Evolutionary conservation across 2,329 filamentous ascomycete genomes (phyloP).

Genomic region (Cladosporium sphaerospermum): DNA sequence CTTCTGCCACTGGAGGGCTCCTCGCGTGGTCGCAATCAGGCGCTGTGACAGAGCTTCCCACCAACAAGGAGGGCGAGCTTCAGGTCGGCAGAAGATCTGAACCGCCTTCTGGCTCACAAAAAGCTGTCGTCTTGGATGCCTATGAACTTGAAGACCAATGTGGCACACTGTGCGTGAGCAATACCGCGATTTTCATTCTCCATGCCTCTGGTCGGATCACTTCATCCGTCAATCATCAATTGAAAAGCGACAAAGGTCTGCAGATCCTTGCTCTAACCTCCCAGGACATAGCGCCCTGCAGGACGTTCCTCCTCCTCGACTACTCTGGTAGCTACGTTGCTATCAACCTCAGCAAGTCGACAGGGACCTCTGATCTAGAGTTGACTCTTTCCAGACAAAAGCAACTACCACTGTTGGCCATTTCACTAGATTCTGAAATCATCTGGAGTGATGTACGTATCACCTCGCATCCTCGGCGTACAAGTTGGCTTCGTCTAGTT

Average conservation of each 20-base stretch:
- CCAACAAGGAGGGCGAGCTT: neutral
- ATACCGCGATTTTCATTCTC: neutral
- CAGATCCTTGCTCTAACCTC: neutral
- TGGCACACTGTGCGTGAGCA: neutral
- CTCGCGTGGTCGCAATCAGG: neutral
- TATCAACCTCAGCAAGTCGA: neutral
- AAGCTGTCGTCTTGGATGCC: neutral
- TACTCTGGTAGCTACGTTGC: neutral
- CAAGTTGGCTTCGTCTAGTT: constrained; percentile 7
- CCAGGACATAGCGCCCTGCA: neutral
- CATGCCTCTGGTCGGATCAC: neutral
- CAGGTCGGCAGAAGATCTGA: neutral
- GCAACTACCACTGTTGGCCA: neutral
- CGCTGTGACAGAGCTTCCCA: neutral
- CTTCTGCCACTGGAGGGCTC: neutral
- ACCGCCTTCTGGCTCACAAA: neutral
- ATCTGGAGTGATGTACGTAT: neutral
- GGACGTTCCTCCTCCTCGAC: neutral
- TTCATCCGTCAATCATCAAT: neutral
- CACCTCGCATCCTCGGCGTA: constrained; percentile 7
- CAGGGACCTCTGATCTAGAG: neutral
- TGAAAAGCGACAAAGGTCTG: neutral
- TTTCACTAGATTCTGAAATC: neutral
- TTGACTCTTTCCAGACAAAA: neutral
- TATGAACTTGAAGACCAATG: neutral